Evolutionary conservation across 192 early-diverging fungal genomes (phyloP).

Genomic region (Podila horticola): DNA sequence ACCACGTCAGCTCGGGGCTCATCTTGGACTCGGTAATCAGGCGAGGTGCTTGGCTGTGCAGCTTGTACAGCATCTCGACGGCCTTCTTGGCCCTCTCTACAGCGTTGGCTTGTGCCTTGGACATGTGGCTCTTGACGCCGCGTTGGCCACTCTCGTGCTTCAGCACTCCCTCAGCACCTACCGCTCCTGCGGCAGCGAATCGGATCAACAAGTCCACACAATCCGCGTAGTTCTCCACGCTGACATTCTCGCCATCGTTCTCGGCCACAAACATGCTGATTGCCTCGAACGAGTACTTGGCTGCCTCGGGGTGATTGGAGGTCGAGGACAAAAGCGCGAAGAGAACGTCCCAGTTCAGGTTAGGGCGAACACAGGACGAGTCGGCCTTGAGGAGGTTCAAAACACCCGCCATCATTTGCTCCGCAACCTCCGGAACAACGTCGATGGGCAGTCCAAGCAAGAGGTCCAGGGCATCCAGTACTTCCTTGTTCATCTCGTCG

Average conservation of each 20-base stretch:
- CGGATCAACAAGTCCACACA: conserved; percentile 76
- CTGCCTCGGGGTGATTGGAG: conserved; percentile 68
- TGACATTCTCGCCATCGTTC: conserved; percentile 56
- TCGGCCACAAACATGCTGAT: conserved; percentile 67
- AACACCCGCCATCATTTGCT: conserved; percentile 83
- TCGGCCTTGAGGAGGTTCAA: conserved; percentile 71
- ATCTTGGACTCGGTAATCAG: conserved; percentile 53
- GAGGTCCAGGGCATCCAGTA: conserved; percentile 62
- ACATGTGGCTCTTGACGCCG: conserved; percentile 42
- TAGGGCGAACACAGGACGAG: conserved; percentile 49
- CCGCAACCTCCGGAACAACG: conserved; percentile 71
- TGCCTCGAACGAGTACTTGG: conserved; percentile 71
- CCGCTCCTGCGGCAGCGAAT: conserved; percentile 66
- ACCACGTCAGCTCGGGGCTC: conserved; percentile 66
- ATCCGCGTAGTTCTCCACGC: conserved; percentile 75
- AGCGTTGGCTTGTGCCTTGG: conserved; percentile 55
- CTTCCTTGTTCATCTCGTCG: conserved; percentile 64
- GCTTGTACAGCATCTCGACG: conserved; percentile 70
- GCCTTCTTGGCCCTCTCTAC: conserved; percentile 73
- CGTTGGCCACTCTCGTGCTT: conserved; percentile 49
- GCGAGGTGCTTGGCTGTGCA: conserved; percentile 66
- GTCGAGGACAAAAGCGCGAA: conserved; percentile 65
- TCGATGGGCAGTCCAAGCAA: conserved; percentile 67
- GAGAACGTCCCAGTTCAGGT: conserved; percentile 59
- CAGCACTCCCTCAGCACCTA: conserved; percentile 32